A percentile compares a stretch with the other conserved stretches of the same genome.
Evolutionary conservation across 305 asterid species (phyloP).

Genomic region (Lippia alba): DNA sequence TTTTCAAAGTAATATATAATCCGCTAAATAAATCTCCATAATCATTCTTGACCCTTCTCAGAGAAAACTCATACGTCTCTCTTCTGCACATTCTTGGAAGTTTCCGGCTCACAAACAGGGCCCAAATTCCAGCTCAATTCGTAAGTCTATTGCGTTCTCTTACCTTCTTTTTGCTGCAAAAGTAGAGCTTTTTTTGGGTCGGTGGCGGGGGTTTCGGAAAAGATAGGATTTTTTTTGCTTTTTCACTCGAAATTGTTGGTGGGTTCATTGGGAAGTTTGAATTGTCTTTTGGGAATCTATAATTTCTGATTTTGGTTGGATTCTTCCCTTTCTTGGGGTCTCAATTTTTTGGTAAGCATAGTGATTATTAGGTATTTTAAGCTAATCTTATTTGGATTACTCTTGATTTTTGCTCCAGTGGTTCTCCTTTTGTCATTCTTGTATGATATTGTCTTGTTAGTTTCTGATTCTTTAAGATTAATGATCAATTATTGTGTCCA

Average conservation of each 20-base stretch:
- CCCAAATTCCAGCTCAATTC: conserved; percentile 19
- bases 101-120: neutral
- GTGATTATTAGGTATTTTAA: neutral
- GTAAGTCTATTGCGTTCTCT: conserved; percentile 28
- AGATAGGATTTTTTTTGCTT: neutral
- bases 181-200: neutral
- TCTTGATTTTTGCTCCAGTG: conserved; percentile 21
- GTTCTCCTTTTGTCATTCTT: conserved; percentile 15
- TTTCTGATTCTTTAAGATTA: conserved; percentile 12
- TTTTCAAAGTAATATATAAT: neutral
- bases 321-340: conserved; percentile 16
- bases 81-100: conserved; percentile 32
- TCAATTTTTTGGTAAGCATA: neutral
- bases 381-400: conserved; percentile 16
- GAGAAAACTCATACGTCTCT: neutral
- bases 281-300: conserved; percentile 26
- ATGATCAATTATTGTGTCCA: conserved; percentile 3
- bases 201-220: neutral
- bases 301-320: conserved; percentile 12
- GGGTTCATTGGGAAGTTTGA: conserved; percentile 21
- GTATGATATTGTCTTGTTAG: neutral
- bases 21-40: neutral
- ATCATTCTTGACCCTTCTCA: conserved; percentile 6
- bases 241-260: conserved; percentile 17
- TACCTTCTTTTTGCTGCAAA: neutral